These are phyloP conservation scores for Eutrema salsugineum DNA, from an alignment of 441 rosid genomes.

Conservation along the genomic window DNA sequence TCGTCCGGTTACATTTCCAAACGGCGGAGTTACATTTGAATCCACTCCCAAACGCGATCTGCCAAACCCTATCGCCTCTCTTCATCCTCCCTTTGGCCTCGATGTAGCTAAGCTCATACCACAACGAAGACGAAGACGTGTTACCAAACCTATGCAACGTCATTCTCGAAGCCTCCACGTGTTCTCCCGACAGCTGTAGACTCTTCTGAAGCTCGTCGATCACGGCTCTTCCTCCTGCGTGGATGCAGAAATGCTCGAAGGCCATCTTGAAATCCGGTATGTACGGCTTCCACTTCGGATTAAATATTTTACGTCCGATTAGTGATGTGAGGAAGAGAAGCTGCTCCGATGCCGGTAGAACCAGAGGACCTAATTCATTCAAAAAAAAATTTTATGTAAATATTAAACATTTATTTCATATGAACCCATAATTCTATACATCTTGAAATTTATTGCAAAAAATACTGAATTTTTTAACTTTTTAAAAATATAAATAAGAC, in stretches of 20 bases:
- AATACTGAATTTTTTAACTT: too few species aligned
- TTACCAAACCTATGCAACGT: constrained; percentile 86
- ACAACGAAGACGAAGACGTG: constrained; percentile 87
- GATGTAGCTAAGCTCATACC: constrained; percentile 83
- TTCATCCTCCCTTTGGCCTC: constrained; percentile 88
- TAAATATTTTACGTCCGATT: constrained; percentile 79
- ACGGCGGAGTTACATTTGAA: constrained; percentile 95
- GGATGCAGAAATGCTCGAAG: constrained; percentile 96
- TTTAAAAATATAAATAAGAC: too few species aligned
- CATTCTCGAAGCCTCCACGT: constrained; percentile 96
- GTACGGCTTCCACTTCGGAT: constrained; percentile 88
- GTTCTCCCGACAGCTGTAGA: constrained; percentile 72
- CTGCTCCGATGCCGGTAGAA: constrained; percentile 89
- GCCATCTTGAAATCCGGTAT: constrained; percentile 97
- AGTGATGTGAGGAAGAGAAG: constrained; percentile 67
- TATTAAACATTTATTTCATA: too few species aligned
- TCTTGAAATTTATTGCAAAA: too few species aligned
- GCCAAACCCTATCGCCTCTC: constrained; percentile 83
- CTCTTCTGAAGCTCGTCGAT: constrained; percentile 90
- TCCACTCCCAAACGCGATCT: constrained; percentile 93
- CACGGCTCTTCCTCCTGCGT: constrained; percentile 94
- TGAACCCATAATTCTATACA: too few species aligned
- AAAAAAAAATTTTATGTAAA: too few species aligned
- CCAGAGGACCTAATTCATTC: constrained; percentile 57
- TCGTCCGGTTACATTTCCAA: constrained; percentile 78